A percentile compares a stretch with the other conserved stretches of the same genome.
Conservation (phyloP, 495 filamentous ascomycete genomes). For the Annulohypoxylon nitens region DNA sequence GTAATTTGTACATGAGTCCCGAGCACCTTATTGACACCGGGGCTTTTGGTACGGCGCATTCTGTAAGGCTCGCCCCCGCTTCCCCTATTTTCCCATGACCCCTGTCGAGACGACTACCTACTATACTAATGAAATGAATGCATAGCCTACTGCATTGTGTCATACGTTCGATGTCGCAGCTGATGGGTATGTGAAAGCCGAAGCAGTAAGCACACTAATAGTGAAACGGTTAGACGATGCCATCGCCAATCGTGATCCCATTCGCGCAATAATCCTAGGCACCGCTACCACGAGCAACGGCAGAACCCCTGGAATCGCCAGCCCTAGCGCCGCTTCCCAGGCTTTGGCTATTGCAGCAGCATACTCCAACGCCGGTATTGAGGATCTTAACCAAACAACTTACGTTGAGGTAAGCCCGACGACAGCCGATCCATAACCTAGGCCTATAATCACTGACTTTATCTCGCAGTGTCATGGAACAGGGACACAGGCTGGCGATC, state of each 20-base stretch:
- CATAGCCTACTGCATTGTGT: slow-evolving; percentile 47
- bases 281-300: slow-evolving; percentile 60
- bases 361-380: slow-evolving; percentile 58
- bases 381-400: slow-evolving; percentile 4
- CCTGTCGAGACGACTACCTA: no score
- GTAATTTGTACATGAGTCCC: background rate
- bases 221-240: slow-evolving; percentile 63
- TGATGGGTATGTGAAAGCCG: slow-evolving; percentile 62
- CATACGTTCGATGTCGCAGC: slow-evolving; percentile 59
- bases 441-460: background rate
- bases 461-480: slow-evolving; percentile 20
- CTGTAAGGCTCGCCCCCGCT: slow-evolving; percentile 7
- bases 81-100: no score
- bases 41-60: slow-evolving; percentile 31
- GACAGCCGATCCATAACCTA: background rate
- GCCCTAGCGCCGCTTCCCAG: slow-evolving; percentile 60
- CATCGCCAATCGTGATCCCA: slow-evolving; percentile 57
- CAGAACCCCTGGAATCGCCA: slow-evolving; percentile 63
- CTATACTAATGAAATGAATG: no score
- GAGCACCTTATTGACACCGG: slow-evolving; percentile 15
- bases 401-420: slow-evolving; percentile 25
- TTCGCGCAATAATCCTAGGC: slow-evolving; percentile 61
- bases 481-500: slow-evolving; percentile 58
- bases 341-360: slow-evolving; percentile 55
- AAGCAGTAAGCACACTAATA: slow-evolving; percentile 51